These are phyloP conservation scores for Lathyrus tuberosus DNA, from an alignment of 306 rosid genomes.

Conservation along the genomic window DNA sequence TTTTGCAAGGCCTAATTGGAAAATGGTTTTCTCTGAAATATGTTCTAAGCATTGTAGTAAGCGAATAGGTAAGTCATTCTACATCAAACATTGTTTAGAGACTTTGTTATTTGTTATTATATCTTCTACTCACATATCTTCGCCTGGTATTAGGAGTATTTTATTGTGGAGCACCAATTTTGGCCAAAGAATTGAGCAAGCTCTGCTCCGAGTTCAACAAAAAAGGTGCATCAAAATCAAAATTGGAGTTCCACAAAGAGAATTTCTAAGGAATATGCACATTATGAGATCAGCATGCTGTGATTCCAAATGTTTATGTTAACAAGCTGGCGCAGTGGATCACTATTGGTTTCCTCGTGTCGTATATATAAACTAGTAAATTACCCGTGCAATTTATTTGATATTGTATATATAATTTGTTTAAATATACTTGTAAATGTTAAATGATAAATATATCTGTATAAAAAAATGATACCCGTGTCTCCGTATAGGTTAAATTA, in stretches of 20 bases:
- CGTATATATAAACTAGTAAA: neutral
- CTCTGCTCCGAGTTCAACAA: constrained; percentile 93
- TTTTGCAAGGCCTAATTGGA: constrained; percentile 99
- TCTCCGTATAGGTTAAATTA: too few species aligned
- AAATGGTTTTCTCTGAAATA: constrained; percentile 88
- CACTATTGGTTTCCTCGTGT: neutral
- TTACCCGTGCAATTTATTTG: too few species aligned
- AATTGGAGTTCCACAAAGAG: constrained; percentile 97
- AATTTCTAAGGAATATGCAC: constrained; percentile 56
- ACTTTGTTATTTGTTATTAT: too few species aligned
- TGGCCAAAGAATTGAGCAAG: constrained; percentile 90
- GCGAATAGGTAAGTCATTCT: constrained; percentile 61
- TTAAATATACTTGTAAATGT: too few species aligned
- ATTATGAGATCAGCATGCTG: too few species aligned
- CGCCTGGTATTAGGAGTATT: constrained; percentile 68
- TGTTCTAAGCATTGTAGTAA: constrained; percentile 87
- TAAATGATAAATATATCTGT: too few species aligned
- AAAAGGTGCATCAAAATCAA: constrained; percentile 71
- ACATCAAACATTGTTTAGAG: constrained; percentile 18
- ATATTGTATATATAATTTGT: too few species aligned
- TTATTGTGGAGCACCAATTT: constrained; percentile 93
- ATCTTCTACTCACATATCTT: constrained; percentile 27
- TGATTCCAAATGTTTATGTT: neutral
- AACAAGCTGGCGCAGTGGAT: neutral
- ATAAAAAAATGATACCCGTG: too few species aligned